phyloP scores from a whole-genome alignment of 805 yeast species.

The Wickerhamomyces pijperi region DNA sequence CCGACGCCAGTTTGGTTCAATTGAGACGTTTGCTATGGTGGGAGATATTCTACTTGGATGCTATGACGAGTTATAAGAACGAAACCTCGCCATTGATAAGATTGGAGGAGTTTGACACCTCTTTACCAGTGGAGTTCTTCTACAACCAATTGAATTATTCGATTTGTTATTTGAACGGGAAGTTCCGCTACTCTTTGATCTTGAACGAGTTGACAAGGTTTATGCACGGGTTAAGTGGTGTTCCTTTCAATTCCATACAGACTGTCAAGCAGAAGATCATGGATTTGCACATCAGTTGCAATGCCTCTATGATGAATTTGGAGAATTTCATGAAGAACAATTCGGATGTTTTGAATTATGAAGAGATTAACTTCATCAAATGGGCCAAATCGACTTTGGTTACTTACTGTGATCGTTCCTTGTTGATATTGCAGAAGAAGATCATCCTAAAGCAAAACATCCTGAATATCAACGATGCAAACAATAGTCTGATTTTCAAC shows the following conservation, averaged over 20 bases:
- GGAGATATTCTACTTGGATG: slow-evolving; percentile 52
- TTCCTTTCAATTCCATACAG: slow-evolving; percentile 29
- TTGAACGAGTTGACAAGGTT: slow-evolving; percentile 41
- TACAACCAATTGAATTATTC: slow-evolving; percentile 30
- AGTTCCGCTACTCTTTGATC: slow-evolving; percentile 39
- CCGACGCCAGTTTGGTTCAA: slow-evolving; percentile 37
- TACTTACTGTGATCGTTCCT: slow-evolving; percentile 46
- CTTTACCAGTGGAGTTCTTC: slow-evolving; percentile 38
- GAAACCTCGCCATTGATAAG: slow-evolving; percentile 43
- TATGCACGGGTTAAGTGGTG: slow-evolving; percentile 35
- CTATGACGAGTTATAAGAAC: slow-evolving; percentile 43
- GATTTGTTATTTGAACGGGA: slow-evolving; percentile 39
- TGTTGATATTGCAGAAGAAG: slow-evolving; percentile 28
- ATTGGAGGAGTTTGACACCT: slow-evolving; percentile 43
- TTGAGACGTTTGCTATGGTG: slow-evolving; percentile 54
- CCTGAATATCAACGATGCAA: slow-evolving; percentile 16
- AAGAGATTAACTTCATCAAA: slow-evolving; percentile 28
- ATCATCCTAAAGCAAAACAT: slow-evolving; percentile 20
- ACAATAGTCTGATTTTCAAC: slow-evolving; percentile 16
- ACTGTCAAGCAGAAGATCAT: slow-evolving; percentile 36
- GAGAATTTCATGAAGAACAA: slow-evolving; percentile 19
- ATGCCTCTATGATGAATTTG: slow-evolving; percentile 33
- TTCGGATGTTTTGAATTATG: slow-evolving; percentile 27
- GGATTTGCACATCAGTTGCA: slow-evolving; percentile 38
- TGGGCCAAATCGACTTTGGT: slow-evolving; percentile 36